Conservation (phyloP, 164 flowering plant genomes). For the Chimonanthus salicifolius region DNA sequence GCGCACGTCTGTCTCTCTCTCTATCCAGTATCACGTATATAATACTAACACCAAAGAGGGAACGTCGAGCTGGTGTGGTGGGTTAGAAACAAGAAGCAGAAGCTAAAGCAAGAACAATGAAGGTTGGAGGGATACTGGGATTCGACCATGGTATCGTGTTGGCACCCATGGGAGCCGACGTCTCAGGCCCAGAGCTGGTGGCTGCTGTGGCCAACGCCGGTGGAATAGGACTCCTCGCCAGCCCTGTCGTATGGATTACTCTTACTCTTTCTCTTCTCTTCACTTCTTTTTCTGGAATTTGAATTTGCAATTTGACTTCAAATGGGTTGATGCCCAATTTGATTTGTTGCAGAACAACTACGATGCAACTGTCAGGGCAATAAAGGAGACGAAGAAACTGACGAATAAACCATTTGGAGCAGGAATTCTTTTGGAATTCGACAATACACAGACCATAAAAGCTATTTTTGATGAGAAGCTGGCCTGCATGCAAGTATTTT, state of each 20-base stretch:
- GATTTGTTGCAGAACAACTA: slow-evolving; percentile 15
- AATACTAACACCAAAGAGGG: no score
- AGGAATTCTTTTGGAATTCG: slow-evolving; percentile 21
- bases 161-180: slow-evolving; percentile 30
- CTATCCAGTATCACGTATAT: no score
- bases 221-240: slow-evolving; percentile 21
- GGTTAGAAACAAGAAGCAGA: no score
- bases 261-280: neutral
- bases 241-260: slow-evolving; percentile 20
- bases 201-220: slow-evolving; percentile 30
- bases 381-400: slow-evolving; percentile 22
- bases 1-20: no score
- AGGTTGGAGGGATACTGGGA: slow-evolving; percentile 24
- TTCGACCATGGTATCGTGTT: slow-evolving; percentile 24
- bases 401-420: slow-evolving; percentile 21
- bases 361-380: slow-evolving; percentile 22
- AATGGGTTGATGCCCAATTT: no score
- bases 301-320: neutral
- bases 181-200: slow-evolving; percentile 23
- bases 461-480: slow-evolving; percentile 31
- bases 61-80: no score
- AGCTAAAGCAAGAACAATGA: neutral
- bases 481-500: slow-evolving; percentile 23
- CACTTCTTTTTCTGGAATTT: neutral
- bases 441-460: slow-evolving; percentile 16